phyloP scores from a whole-genome alignment of 2,329 filamentous ascomycete species.

The Calonectria ilicicola region DNA sequence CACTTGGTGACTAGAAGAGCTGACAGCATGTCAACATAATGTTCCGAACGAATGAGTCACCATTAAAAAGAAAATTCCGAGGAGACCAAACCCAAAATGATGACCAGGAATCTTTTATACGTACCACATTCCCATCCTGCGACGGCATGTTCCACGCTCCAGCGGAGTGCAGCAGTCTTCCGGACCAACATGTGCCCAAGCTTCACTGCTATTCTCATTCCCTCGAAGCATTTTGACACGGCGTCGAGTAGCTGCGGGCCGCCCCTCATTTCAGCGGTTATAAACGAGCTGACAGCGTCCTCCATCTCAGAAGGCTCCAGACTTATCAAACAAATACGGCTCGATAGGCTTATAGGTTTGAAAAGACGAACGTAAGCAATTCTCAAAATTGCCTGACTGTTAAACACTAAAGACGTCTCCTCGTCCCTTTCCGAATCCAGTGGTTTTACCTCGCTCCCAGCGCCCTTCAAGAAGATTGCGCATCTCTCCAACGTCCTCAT shows the following conservation, averaged over 20 bases:
- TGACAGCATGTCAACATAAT: not conserved
- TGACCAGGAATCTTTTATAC: not conserved
- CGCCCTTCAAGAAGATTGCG: not conserved
- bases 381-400: conserved; percentile 22
- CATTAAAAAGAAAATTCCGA: not conserved
- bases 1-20: conserved; percentile 27
- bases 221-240: conserved; percentile 20
- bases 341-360: not conserved
- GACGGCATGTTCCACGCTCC: conserved; percentile 29
- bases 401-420: conserved; percentile 14
- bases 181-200: conserved; percentile 26
- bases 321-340: conserved; percentile 6
- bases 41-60: too few species aligned
- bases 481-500: conserved; percentile 13
- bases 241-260: conserved; percentile 13
- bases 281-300: conserved; percentile 1
- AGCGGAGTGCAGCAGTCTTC: conserved; percentile 30
- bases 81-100: not conserved
- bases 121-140: conserved; percentile 29
- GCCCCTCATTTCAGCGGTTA: not conserved
- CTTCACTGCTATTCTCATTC: conserved; percentile 18
- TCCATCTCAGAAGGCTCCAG: not conserved
- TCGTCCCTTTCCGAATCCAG: not conserved
- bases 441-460: not conserved
- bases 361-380: conserved; percentile 26